Base-by-base conservation (phyloP, 305 asterid genomes). In the Solanum chacoense region DNA sequence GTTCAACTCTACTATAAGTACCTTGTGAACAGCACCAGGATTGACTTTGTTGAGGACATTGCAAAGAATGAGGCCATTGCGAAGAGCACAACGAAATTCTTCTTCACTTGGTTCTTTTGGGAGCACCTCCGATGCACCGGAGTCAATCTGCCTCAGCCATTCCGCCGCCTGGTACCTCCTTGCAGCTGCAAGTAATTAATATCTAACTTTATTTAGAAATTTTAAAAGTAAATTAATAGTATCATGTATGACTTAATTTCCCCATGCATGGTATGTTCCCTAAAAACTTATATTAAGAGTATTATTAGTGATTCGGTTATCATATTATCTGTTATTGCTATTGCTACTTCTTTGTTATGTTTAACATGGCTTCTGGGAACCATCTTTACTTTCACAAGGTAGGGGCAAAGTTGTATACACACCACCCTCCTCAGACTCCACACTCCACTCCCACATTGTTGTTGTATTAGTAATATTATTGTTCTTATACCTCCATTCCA, bases 31-130 rank as follows among this genome's bases (percentile, higher is more conserved):
- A 22, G 98, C 98, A 1, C 98, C 96, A 34, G 99, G 98, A 88
- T 96, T 94, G 93, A 97, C 95, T 94, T 94, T 97, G 97, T 97
- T 97, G 94, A 97, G 98, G 86, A 97, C 98, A 42, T 97, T 97
- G 97, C 99, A 97, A 35, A 96, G 98, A 85, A 97, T 93, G 87
- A 95, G 98, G 71, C 98, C 98, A 89, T 97, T 96, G 93, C 98
- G 98, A 78, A 97, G 98, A 8, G 97, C 94, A 86, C 92, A 87
- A 73, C 97, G 92, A 85, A 96, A 97, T 24, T 94, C 94, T 87
- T 94, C 95, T 91, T 96, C 99, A 31, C 94, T 92, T 59, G 98
- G 98, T 87, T 97, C 93, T 88, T 89, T 76, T 0, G 97, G 94
- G 36, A 97, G 94, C 88, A 94, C 91, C 87, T 90, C 98, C 90